Evolutionary conservation across 768 basidiomycete genomes (phyloP), one percentile per base, ranked within the genome.

Genomic region (Xerocomellus amylosporus): DNA sequence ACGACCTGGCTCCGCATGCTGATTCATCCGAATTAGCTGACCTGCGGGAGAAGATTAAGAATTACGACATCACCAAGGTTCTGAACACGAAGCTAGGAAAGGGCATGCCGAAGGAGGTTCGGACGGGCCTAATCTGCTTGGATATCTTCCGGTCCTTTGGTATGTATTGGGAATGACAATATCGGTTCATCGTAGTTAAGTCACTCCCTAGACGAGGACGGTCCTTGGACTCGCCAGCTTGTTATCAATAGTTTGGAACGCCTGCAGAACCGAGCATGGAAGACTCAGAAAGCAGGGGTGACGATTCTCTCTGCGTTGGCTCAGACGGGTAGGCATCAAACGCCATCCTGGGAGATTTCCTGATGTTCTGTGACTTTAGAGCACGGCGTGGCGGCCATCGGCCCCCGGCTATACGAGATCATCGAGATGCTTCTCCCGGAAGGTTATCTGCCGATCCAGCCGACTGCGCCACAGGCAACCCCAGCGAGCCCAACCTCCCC

Each of bases 81-180:
- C 33, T 66, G 10, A 44, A 53, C 8, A 20, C 8, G 26, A 66
- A 66, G 41, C 41, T 67, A 14, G 51, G 42, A 3, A 57, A 38
- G 28, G 66, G 58, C 0, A 39, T 52, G 24, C 9, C 56, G 5
- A 56, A 52, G 15, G 66, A 62, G 33, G 55, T 55, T 6, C 58
- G 58, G 20, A 67, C 65, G 13, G 62, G 63, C 37, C 38, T 66
- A n/a, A 58, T 66, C 12, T 63, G 54, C 15, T 54, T 66, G 55
- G 60, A 65, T 7, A 68, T 65, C 20, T 58, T 61, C 36, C 49
- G 58, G 15, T 54, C 54, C 20, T 65, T 60, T 33, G 49, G 65
- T 68, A 26, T 8, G 61, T 37, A 5, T 26, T n/a, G 2, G 5
- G n/a, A 37, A n/a, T 26, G 22, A 19, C 2, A 1, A 31, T 15